Conservation (phyloP, 345 rosid genomes). For the Conringia planisiliqua region DNA sequence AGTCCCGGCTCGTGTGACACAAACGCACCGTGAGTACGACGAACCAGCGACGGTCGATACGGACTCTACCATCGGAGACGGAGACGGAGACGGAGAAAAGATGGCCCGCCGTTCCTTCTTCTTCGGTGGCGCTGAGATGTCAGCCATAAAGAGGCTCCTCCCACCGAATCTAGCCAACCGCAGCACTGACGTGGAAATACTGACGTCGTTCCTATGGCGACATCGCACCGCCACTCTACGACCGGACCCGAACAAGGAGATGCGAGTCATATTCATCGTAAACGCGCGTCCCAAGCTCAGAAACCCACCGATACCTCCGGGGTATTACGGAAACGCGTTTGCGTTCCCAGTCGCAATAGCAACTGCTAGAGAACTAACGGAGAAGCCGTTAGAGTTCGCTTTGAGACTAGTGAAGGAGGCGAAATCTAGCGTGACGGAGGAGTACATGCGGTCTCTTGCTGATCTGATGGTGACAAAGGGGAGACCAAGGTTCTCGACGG, state of each 20-base stretch:
- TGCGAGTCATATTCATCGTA: conserved; percentile 28
- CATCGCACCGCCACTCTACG: conserved; percentile 32
- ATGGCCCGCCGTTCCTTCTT: conserved; percentile 27
- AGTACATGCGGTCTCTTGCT: conserved; percentile 50
- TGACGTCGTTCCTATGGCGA: conserved; percentile 40
- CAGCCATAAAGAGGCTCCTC: conserved; percentile 26
- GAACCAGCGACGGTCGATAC: not conserved
- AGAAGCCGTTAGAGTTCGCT: conserved; percentile 36
- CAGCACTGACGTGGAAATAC: conserved; percentile 23
- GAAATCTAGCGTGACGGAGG: conserved; percentile 41
- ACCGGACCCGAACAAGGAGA: conserved; percentile 24
- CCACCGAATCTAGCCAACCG: conserved; percentile 1
- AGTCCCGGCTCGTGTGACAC: conserved; percentile 17
- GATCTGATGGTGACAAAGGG: conserved; percentile 46
- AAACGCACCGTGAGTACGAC: conserved; percentile 26
- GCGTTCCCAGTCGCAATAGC: conserved; percentile 33
- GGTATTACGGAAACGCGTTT: conserved; percentile 48
- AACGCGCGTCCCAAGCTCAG: conserved; percentile 28
- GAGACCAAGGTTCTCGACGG: conserved; percentile 38
- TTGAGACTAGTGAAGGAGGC: conserved; percentile 31
- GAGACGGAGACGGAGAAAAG: not conserved
- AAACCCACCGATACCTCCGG: conserved; percentile 26
- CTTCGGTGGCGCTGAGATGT: conserved; percentile 27
- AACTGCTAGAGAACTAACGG: conserved; percentile 13
- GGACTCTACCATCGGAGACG: not conserved